Percentiles rank a stretch among this genome's conserved stretches.
phyloP scores from a whole-genome alignment of 331 rosid genomes.

The Telfairia occidentalis region DNA sequence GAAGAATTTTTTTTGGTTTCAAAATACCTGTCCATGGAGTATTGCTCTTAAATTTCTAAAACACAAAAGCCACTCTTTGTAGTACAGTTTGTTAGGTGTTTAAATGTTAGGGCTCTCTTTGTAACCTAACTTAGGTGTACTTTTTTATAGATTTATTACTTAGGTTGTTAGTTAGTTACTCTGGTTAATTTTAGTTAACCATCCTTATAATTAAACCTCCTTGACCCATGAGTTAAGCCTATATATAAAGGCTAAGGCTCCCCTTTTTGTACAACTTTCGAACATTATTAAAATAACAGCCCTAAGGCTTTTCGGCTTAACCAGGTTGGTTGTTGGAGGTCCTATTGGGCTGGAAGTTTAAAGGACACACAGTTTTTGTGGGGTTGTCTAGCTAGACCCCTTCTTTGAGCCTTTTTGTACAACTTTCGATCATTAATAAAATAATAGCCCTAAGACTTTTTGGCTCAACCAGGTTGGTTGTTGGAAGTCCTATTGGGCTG shows the following conservation, averaged over 20 bases:
- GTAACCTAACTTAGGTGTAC: not conserved
- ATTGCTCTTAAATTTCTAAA: no score
- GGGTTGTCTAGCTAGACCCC: no score
- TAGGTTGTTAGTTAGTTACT: not conserved
- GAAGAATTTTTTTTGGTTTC: no score
- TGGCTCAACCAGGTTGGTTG: not conserved
- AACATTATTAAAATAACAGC: not conserved
- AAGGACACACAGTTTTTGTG: no score
- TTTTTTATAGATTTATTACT: no score
- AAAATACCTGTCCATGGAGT: no score
- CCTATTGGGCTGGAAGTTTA: no score
- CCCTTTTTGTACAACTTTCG: not conserved
- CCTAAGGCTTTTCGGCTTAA: not conserved
- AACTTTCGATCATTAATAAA: not conserved
- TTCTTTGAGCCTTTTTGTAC: not conserved
- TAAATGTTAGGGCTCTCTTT: not conserved
- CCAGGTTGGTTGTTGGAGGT: no score
- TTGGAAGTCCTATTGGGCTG: no score
- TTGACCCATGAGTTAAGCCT: not conserved
- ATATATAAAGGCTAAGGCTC: not conserved
- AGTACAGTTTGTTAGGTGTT: no score
- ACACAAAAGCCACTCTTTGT: no score
- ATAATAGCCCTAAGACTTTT: not conserved
- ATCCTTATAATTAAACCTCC: not conserved
- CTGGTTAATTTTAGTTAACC: not conserved